These are phyloP conservation scores for Candida jianshihensis DNA, from an alignment of 805 yeast species.

Conservation along the genomic window DNA sequence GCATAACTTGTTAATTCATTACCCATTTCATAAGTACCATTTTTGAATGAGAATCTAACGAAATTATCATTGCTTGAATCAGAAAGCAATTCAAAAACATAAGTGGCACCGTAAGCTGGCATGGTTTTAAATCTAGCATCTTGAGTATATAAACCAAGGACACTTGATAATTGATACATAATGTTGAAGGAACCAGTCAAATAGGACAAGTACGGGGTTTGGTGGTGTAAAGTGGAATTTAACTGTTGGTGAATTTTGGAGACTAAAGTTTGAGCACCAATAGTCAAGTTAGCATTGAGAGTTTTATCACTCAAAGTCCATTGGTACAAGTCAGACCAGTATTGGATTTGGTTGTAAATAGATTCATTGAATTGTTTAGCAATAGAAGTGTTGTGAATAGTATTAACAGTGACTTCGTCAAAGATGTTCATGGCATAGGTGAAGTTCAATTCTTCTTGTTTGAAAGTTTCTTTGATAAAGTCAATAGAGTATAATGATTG, in stretches of 20 bases:
- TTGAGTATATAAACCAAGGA: slow-evolving; percentile 27
- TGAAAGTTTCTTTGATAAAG: slow-evolving; percentile 20
- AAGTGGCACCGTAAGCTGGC: slow-evolving; percentile 39
- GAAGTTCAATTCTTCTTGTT: slow-evolving; percentile 27
- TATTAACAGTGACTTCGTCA: slow-evolving; percentile 34
- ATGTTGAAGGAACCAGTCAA: slow-evolving; percentile 40
- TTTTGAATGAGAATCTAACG: slow-evolving; percentile 39
- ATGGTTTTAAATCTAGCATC: slow-evolving; percentile 35
- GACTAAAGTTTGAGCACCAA: slow-evolving; percentile 36
- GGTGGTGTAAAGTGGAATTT: slow-evolving; percentile 28
- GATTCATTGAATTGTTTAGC: slow-evolving; percentile 27
- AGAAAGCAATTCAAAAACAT: slow-evolving; percentile 36
- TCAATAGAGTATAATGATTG: slow-evolving; percentile 25
- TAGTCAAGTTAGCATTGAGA: slow-evolving; percentile 23
- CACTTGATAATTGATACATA: slow-evolving; percentile 34
- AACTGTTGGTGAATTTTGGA: slow-evolving; percentile 29
- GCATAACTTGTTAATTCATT: slow-evolving; percentile 28
- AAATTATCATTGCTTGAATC: slow-evolving; percentile 19
- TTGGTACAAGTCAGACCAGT: slow-evolving; percentile 33
- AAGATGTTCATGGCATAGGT: slow-evolving; percentile 33
- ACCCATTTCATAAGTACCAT: slow-evolving; percentile 33
- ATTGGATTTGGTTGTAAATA: slow-evolving; percentile 24
- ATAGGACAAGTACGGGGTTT: slow-evolving; percentile 33
- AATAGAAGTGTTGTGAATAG: slow-evolving; percentile 35
- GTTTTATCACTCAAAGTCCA: slow-evolving; percentile 27